Percentiles rank a stretch among this genome's conserved stretches.
Conservation (phyloP, 768 basidiomycete species). For the Lyophyllum semitale region DNA sequence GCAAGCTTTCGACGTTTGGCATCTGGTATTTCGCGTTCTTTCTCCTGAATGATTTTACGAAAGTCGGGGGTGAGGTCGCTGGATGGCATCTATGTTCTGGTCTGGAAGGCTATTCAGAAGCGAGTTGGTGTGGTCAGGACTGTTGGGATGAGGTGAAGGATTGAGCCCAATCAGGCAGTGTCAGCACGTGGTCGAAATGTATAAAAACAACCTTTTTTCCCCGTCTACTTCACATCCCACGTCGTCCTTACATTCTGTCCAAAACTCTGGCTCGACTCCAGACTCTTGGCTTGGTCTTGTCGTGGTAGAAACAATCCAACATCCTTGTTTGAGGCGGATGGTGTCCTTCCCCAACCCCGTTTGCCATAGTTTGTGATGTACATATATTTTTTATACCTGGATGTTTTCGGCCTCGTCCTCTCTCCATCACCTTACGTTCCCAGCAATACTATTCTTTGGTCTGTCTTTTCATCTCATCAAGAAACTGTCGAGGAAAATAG, state of each 20-base stretch:
- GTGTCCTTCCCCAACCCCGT: constrained; percentile 48
- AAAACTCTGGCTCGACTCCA: constrained; percentile 6
- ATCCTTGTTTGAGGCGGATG: constrained; percentile 79
- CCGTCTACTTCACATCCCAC: neutral
- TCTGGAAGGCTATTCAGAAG: neutral
- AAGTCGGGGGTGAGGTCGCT: constrained; percentile 67
- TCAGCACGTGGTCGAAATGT: constrained; percentile 4
- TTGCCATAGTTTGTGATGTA: constrained; percentile 62
- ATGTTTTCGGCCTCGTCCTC: neutral
- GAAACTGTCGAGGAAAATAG: no score
- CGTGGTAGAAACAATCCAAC: constrained; percentile 30
- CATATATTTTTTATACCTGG: constrained; percentile 12
- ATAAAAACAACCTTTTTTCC: constrained; percentile 4
- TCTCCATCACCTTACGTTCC: no score
- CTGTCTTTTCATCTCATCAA: no score
- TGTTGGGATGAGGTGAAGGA: neutral
- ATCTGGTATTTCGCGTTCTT: constrained; percentile 41
- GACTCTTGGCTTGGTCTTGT: constrained; percentile 4
- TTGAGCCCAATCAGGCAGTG: neutral
- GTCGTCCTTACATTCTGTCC: neutral
- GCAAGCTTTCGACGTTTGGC: constrained; percentile 51
- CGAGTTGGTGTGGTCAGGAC: neutral
- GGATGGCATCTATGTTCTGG: constrained; percentile 47
- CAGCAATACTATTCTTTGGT: no score
- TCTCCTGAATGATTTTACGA: constrained; percentile 48